Evolutionary conservation across 2,329 filamentous ascomycete species (phyloP), one percentile per base, ranked within the genome.

Genomic region (Truncatella angustata): DNA sequence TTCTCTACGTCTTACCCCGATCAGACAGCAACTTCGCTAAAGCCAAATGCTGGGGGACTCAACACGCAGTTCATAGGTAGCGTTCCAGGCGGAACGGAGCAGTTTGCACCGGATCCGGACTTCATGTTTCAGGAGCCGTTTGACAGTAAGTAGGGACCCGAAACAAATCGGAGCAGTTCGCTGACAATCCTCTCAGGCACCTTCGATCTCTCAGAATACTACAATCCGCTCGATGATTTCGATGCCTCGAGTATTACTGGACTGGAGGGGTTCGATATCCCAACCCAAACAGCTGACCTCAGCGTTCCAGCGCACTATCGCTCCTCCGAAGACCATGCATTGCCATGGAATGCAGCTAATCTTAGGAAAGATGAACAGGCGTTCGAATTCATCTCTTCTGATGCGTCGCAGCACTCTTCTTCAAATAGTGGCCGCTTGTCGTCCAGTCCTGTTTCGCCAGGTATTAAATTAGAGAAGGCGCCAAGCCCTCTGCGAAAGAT

Each of bases 271-370:
- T 65, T 73, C 48, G 57, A 59, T 32, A 32, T 32, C 28, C 28
- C 28, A 7, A 32, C 14, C 14, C 28, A 32, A 32, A n/a, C n/a
- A n/a, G n/a, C n/a, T n/a, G n/a, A n/a, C n/a, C n/a, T n/a, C n/a
- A n/a, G n/a, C n/a, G n/a, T n/a, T n/a, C n/a, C n/a, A n/a, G n/a
- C n/a, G n/a, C n/a, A n/a, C n/a, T n/a, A n/a, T n/a, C n/a, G n/a
- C n/a, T n/a, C n/a, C n/a, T n/a, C n/a, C n/a, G n/a, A n/a, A n/a
- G n/a, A n/a, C n/a, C n/a, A 67, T 1, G 67, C 70, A 16, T 65
- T 68, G 4, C 70, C 75, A 32, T 80, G 77, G 78, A 69, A 70
- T 42, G 68, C 70, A 2, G 63, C 69, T 3, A 68, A 66, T 26
- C 57, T 72, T 2, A 64, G 68, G 35, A 63, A 63, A 11, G 63